Percentiles rank a stretch among this genome's conserved stretches.
phyloP scores from a whole-genome alignment of 2,329 filamentous ascomycete genomes.

The Alternaria sp. region DNA sequence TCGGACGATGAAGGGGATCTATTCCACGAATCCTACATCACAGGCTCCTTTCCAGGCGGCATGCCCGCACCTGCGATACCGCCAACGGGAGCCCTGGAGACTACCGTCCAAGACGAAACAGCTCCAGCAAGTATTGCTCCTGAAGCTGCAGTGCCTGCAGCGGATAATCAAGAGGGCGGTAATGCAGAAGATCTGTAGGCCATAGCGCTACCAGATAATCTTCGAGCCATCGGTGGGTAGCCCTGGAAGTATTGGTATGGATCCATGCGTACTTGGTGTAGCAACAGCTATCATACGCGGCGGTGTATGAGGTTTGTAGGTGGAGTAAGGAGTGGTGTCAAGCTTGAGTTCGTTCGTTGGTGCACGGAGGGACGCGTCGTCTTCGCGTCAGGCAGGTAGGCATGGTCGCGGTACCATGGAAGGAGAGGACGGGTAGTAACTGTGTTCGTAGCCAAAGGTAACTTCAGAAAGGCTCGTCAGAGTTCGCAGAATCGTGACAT shows the following conservation, averaged over 20 bases:
- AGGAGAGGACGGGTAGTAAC: too few relatives aligned
- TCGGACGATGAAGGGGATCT: not conserved
- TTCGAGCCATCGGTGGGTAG: too few relatives aligned
- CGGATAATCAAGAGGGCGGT: not conserved
- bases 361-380: not conserved
- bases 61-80: not conserved
- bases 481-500: accelerated
- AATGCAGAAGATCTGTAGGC: not conserved
- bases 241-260: too few relatives aligned
- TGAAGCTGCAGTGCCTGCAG: not conserved
- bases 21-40: not conserved
- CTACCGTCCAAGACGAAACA: not conserved
- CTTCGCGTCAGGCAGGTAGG: not conserved
- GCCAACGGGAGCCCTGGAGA: not conserved
- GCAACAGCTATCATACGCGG: too few relatives aligned
- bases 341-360: not conserved
- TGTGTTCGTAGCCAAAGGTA: too few relatives aligned
- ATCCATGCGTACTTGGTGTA: too few relatives aligned
- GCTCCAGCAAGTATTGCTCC: not conserved
- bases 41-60: not conserved
- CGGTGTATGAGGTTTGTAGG: too few relatives aligned
- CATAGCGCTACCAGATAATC: too few relatives aligned
- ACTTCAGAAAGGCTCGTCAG: accelerated
- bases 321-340: too few relatives aligned
- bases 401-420: too few relatives aligned